These are phyloP conservation scores for Amphicarpaea edgeworthii DNA, from an alignment of 306 rosid genomes.

Conservation along the genomic window DNA sequence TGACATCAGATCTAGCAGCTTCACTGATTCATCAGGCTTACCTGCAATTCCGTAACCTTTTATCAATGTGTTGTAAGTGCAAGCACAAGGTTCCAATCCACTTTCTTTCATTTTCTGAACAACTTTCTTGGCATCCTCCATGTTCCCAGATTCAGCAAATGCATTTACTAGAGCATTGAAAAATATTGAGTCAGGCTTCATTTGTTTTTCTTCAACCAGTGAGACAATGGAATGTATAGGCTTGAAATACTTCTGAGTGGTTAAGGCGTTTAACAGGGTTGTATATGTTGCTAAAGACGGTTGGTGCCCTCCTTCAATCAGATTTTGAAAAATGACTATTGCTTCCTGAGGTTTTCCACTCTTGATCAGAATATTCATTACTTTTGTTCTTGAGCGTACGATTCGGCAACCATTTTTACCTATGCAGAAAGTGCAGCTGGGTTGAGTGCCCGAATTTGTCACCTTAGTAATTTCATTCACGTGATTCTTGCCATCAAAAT, in stretches of 20 bases:
- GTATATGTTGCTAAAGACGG: slow-evolving; percentile 75
- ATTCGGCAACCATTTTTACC: slow-evolving; percentile 54
- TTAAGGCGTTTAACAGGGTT: slow-evolving; percentile 62
- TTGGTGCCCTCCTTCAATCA: slow-evolving; percentile 66
- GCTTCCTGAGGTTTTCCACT: slow-evolving; percentile 68
- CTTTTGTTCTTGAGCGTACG: slow-evolving; percentile 62
- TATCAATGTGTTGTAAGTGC: slow-evolving; percentile 70
- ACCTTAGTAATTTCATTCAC: slow-evolving; percentile 42
- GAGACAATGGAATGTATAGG: slow-evolving; percentile 59
- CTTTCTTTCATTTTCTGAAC: slow-evolving; percentile 68
- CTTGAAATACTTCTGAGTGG: slow-evolving; percentile 65
- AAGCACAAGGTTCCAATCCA: slow-evolving; percentile 60
- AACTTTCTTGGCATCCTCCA: slow-evolving; percentile 66
- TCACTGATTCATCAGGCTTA: slow-evolving; percentile 66
- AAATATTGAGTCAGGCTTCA: slow-evolving; percentile 71
- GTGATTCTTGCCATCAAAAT: slow-evolving; percentile 45
- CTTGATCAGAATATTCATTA: slow-evolving; percentile 65
- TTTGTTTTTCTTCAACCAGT: slow-evolving; percentile 64
- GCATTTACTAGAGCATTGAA: slow-evolving; percentile 74
- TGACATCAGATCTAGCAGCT: slow-evolving; percentile 65
- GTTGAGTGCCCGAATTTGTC: slow-evolving; percentile 42
- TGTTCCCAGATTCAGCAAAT: slow-evolving; percentile 70
- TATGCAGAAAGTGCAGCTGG: slow-evolving; percentile 59
- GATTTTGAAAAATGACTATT: slow-evolving; percentile 53
- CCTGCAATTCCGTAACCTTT: slow-evolving; percentile 79